Base-by-base conservation (phyloP, 805 yeast species). In the Lipomyces starkeyi region DNA sequence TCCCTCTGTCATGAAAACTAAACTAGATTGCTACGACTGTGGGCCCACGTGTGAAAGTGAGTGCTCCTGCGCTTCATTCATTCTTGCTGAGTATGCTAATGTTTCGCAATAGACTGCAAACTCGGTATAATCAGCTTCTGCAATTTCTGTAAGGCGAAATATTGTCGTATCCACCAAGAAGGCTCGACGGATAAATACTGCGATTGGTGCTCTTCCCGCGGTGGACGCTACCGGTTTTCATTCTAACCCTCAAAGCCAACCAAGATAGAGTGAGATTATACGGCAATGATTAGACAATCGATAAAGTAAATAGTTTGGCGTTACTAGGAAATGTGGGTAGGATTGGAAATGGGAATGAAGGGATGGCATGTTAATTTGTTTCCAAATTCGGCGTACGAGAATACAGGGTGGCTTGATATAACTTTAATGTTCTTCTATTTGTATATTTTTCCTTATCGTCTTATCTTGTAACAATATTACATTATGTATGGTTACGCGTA, bases 181-280 rank as follows among this genome's bases (percentile, higher is more conserved):
- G 54, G 62, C 22, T 64, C 72, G 25, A 69, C 72, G 9, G 72
- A 68, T 14, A 14, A 58, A n/a, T 69, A 64, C 61, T 69, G 72
- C 59, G 72, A 69, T 61, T 69, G 72, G 72, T 69, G 72, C 59
- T 59, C 64, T 34, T 69, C 72, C 2, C 62, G 72, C 27, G 72
- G 72, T 11, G 72, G 72, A 3, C 63, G 71, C 7, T 40, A 53
- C 27, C 58, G 71, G 11, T 61, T 58, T 29, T 61, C 32, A 22
- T 65, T 54, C 29, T 64, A 5, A n/a, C 8, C 49, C 11, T 35
- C 13, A 7, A 43, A 17, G 2, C 49, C 9, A 17, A 17, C 22
- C 22, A 43, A 9, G 49, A 43, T 43, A n/a, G 49, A 37, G 40
- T 3, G 14, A 11, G 40, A n/a, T 43, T 17, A 17, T 43, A 43